Evolutionary conservation across 2,329 filamentous ascomycete species (phyloP).

Genomic region (Gliomastix tumulicola): DNA sequence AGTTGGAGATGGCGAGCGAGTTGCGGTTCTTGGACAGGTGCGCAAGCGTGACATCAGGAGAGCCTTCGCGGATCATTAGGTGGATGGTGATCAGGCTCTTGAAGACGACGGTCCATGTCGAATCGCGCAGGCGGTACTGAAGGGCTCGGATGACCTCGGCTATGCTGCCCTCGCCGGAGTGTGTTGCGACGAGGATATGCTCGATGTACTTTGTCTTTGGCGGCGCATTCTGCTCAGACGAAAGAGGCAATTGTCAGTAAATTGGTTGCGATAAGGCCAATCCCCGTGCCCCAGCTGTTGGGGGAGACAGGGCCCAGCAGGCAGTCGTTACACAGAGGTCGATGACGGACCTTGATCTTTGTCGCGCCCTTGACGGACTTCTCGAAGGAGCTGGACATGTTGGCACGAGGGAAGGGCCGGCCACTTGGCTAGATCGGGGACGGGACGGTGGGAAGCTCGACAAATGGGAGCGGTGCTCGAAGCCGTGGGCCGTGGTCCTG

Average conservation of each 20-base stretch:
- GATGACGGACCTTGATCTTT: conserved; percentile 73
- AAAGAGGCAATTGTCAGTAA: no score
- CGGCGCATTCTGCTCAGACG: conserved; percentile 75
- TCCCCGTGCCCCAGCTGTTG: conserved; percentile 2
- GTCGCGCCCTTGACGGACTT: conserved; percentile 99
- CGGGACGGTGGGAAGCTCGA: no score
- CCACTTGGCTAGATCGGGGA: no score
- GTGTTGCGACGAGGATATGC: conserved; percentile 90
- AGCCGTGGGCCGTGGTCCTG: no score
- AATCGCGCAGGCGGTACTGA: conserved; percentile 82
- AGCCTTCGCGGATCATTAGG: conserved; percentile 94
- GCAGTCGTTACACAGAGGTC: no score
- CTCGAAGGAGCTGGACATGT: conserved; percentile 86
- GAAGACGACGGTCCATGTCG: conserved; percentile 99
- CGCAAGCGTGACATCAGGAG: conserved; percentile 77
- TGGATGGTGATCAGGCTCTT: conserved; percentile 95
- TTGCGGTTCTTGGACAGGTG: conserved; percentile 79
- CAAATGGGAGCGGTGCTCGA: no score
- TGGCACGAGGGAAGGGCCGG: no score
- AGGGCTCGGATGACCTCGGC: conserved; percentile 92
- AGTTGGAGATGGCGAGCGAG: conserved; percentile 79
- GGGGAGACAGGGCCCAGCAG: no score
- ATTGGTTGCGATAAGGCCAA: no score
- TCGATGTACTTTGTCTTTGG: conserved; percentile 99
- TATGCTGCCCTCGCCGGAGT: conserved; percentile 89